A percentile compares a stretch with the other conserved stretches of the same genome.
Conservation (phyloP, 495 filamentous ascomycete species). For the Aspergillus asperescens region DNA sequence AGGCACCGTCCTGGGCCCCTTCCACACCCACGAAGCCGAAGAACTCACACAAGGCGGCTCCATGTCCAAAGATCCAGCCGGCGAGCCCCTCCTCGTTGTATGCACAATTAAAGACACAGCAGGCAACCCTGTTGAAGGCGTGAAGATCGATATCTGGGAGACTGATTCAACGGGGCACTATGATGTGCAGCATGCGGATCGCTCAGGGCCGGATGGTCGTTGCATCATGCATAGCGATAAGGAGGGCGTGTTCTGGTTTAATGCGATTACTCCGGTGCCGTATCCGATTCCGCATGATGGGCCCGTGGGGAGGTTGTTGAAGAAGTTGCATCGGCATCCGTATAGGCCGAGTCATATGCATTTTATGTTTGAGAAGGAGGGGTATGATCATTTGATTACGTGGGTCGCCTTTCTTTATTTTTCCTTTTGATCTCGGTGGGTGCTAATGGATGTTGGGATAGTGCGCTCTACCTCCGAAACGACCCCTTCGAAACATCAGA, state of each 20-base stretch:
- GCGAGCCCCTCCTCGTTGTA: constrained; percentile 63
- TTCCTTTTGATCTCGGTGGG: constrained; percentile 1
- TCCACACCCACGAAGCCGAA: constrained; percentile 87
- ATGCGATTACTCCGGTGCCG: constrained; percentile 77
- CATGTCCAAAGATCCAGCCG: constrained; percentile 63
- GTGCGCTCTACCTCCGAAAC: constrained; percentile 73
- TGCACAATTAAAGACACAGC: constrained; percentile 67
- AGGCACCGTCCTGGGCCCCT: constrained; percentile 85
- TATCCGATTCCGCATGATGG: constrained; percentile 91
- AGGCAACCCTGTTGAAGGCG: constrained; percentile 62
- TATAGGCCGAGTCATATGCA: constrained; percentile 87
- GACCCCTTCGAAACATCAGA: constrained; percentile 90
- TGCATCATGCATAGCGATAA: constrained; percentile 68
- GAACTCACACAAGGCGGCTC: constrained; percentile 54
- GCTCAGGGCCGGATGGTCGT: constrained; percentile 69
- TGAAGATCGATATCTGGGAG: constrained; percentile 91
- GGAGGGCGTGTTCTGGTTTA: constrained; percentile 81
- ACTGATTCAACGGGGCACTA: constrained; percentile 83
- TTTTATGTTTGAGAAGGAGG: constrained; percentile 89
- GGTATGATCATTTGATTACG: constrained; percentile 84
- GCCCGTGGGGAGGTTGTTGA: constrained; percentile 75
- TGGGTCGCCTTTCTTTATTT: constrained; percentile 36
- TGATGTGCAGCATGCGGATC: constrained; percentile 76
- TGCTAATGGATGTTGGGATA: constrained; percentile 23
- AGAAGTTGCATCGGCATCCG: constrained; percentile 65